Base-by-base conservation (phyloP, 148 eudicot genomes). In the Heliosperma pusillum region DNA sequence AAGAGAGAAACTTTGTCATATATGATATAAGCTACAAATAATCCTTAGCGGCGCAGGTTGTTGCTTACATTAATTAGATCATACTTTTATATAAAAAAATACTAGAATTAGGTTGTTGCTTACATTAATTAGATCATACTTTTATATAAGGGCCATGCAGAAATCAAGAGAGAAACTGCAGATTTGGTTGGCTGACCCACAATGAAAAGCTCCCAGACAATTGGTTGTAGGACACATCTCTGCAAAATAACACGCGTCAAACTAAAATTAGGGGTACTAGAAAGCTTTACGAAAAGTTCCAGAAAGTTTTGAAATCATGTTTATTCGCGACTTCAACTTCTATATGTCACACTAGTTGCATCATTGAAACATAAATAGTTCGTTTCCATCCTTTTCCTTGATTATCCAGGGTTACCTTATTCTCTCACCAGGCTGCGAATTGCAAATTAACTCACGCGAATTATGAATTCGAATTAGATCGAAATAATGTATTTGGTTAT, bases 201-300 rank as follows among this genome's bases (percentile, higher is more conserved):
- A 91, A 85, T 52, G 98, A 97, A 33, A 93, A 77, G 80, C 73
- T 86, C 71, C 97, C 97, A 22, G 95, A 91, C 72, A 93, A 74
- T 52, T 79, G 86, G 73, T 93, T 93, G 88, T 89, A 87, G 24
- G 98, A 93, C 58, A 93, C 77, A 80, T 93, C 98, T 79, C 98
- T 93, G 95, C 82, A 85, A 55, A 20, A 27, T 86, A 74, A 12
- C 56, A 84, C 45, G 70, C 45, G 70, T 65, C 30, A 82, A 75
- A 45, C 66, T 10, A 6, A 12, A 13, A 20, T 40, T 12, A 16
- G 12, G 72, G 10, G 21, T 15, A 12, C 11, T n/a, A 19, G 8
- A 69, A 47, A 66, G 19, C 30, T 29, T 29, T 3, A 29, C 3
- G 30, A 3, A 29, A 29, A 29, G 30, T 29, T 29, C 30, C 2